phyloP scores from a whole-genome alignment of 441 rosid species.

The Capsella rubella region DNA sequence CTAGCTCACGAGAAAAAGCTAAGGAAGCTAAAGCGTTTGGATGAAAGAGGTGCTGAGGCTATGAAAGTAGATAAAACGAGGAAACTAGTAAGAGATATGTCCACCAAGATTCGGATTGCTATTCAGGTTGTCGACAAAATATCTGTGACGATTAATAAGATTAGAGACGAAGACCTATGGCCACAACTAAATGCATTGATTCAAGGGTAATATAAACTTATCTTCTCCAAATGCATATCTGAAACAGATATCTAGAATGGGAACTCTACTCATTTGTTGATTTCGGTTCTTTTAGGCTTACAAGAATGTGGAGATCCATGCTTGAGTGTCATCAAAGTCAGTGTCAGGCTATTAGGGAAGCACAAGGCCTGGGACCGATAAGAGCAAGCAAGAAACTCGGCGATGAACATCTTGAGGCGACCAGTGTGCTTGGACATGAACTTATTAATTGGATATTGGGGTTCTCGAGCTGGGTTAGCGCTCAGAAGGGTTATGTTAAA shows the following conservation, averaged over 20 bases:
- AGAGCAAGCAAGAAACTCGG: constrained; percentile 69
- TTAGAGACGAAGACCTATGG: constrained; percentile 97
- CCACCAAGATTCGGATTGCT: constrained; percentile 86
- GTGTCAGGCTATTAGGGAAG: constrained; percentile 76
- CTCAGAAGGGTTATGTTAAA: constrained; percentile 78
- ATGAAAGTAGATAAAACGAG: constrained; percentile 69
- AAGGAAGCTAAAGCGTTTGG: constrained; percentile 72
- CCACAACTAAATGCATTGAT: constrained; percentile 87
- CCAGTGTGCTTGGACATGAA: constrained; percentile 75
- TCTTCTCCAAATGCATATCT: not conserved
- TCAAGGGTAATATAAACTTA: constrained; percentile 63
- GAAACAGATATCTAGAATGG: not conserved
- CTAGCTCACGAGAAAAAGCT: constrained; percentile 74
- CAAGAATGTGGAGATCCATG: constrained; percentile 93
- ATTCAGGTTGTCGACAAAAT: constrained; percentile 90
- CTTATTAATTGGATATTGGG: constrained; percentile 73
- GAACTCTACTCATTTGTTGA: constrained; percentile 16
- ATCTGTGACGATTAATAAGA: constrained; percentile 83
- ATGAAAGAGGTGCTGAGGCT: constrained; percentile 84
- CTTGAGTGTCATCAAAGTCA: constrained; percentile 89
- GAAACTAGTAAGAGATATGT: constrained; percentile 59
- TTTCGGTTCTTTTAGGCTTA: constrained; percentile 53
- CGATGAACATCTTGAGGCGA: constrained; percentile 70
- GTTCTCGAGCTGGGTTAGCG: constrained; percentile 78
- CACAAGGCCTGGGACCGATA: constrained; percentile 65